phyloP scores from a whole-genome alignment of 2,329 filamentous ascomycete species.

The Neonectria ditissima region DNA sequence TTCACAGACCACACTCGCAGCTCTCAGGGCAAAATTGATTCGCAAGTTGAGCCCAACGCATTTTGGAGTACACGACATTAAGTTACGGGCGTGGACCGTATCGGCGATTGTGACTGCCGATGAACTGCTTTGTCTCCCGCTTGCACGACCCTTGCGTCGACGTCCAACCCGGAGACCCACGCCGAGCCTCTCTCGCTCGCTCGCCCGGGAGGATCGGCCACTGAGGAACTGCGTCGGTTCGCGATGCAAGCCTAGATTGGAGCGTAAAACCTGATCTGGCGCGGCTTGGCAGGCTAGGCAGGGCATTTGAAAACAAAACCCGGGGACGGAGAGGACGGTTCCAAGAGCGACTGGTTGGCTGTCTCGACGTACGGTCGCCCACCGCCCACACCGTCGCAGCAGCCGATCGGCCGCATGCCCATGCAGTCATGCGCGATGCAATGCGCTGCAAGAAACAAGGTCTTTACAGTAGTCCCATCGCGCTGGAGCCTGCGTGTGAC shows the following conservation, averaged over 20 bases:
- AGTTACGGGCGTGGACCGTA: neutral
- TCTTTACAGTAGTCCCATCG: neutral
- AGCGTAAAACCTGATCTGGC: neutral
- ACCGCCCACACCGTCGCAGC: neutral
- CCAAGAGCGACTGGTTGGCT: too few species aligned
- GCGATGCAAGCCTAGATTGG: neutral
- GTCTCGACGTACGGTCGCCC: neutral
- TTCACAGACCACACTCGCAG: neutral
- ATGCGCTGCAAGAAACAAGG: neutral
- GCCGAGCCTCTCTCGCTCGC: neutral
- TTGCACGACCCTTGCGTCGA: neutral
- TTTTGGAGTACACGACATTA: neutral
- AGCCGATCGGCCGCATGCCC: neutral
- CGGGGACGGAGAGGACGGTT: neutral
- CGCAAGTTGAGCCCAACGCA: neutral
- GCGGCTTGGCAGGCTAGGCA: neutral
- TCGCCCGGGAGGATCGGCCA: neutral
- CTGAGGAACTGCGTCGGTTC: neutral
- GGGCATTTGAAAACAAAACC: neutral
- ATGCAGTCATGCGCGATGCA: neutral
- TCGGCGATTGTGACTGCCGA: neutral
- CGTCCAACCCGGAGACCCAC: neutral
- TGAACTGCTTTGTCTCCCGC: neutral
- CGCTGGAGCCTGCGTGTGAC: neutral
- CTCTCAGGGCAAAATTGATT: neutral